Evolutionary conservation across 129 eudicot genomes (phyloP).

Genomic region (Helianthus tuberosus): DNA sequence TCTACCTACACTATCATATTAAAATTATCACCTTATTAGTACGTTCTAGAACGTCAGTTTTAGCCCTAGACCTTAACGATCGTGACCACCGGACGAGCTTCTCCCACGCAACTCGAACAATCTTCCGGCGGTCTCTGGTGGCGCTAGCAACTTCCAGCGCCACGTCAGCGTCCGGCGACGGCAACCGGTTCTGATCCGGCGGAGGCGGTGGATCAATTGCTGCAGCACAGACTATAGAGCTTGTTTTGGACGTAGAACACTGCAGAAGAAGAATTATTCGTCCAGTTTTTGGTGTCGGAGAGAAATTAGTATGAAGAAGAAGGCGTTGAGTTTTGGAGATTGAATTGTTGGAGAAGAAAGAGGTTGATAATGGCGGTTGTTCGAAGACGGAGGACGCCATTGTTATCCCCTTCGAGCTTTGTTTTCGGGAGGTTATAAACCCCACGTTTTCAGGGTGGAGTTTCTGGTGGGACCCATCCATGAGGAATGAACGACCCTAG

Average conservation of each 20-base stretch:
- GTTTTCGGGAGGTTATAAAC: conserved; percentile 19
- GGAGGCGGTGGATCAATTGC: conserved; percentile 38
- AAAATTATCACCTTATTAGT: conserved; percentile 59
- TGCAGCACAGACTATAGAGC: conserved; percentile 18
- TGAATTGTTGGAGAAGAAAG: conserved; percentile 19
- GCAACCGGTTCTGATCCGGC: conserved; percentile 34
- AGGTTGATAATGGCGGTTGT: conserved; percentile 42
- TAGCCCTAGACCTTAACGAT: conserved; percentile 70
- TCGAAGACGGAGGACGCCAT: conserved; percentile 27
- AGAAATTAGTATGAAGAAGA: conserved; percentile 28
- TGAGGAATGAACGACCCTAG: too few species aligned
- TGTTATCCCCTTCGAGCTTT: conserved; percentile 1
- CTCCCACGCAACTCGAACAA: conserved; percentile 92
- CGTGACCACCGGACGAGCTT: conserved; percentile 97
- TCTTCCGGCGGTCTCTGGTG: conserved; percentile 66
- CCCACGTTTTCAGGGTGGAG: conserved; percentile 12
- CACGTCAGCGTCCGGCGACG: conserved; percentile 19
- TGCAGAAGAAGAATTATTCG: conserved; percentile 24
- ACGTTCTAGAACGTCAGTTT: conserved; percentile 91
- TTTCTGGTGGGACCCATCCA: too few species aligned
- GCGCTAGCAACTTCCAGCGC: conserved; percentile 38
- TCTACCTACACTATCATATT: not conserved
- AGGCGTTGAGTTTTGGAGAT: not conserved
- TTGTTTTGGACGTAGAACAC: conserved; percentile 17
- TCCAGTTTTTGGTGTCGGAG: conserved; percentile 23